Evolutionary conservation across 768 basidiomycete species (phyloP).

Genomic region (Naganishia vishniacii): DNA sequence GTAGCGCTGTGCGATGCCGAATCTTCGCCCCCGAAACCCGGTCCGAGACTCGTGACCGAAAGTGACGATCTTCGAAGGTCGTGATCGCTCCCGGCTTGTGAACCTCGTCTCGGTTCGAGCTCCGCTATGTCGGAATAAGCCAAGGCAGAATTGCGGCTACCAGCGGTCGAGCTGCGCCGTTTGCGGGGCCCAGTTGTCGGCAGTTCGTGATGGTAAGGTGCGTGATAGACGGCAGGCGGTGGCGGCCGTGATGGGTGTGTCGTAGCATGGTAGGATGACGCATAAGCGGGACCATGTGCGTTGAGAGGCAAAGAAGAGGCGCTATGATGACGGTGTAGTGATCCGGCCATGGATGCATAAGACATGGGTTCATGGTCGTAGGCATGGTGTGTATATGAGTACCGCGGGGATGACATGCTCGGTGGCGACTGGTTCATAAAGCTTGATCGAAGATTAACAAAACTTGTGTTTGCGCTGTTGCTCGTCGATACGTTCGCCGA

Average conservation of each 20-base stretch:
- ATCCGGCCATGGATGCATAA: slow-evolving; percentile 8
- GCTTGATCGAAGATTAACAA: slow-evolving; percentile 2
- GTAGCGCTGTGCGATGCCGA: neutral
- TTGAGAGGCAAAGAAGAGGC: slow-evolving; percentile 7
- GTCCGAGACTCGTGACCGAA: neutral
- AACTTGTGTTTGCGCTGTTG: slow-evolving; percentile 13
- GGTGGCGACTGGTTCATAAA: slow-evolving; percentile 8
- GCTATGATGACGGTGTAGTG: slow-evolving; percentile 12
- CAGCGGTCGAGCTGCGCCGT: slow-evolving; percentile 7
- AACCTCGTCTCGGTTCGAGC: neutral
- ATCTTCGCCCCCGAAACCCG: neutral
- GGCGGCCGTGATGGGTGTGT: neutral
- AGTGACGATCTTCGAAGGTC: too few species aligned
- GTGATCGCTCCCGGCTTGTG: slow-evolving; percentile 22
- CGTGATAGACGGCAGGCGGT: neutral
- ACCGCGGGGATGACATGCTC: neutral
- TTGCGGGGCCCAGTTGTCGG: slow-evolving; percentile 5
- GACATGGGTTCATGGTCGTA: neutral
- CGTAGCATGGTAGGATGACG: neutral
- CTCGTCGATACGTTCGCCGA: neutral
- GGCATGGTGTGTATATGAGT: neutral
- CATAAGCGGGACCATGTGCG: slow-evolving; percentile 3
- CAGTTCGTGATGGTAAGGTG: neutral
- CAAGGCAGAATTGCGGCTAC: neutral
- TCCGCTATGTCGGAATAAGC: slow-evolving; percentile 2